Evolutionary conservation across 2,329 filamentous ascomycete genomes (phyloP).

Genomic region (Fusarium sp.): DNA sequence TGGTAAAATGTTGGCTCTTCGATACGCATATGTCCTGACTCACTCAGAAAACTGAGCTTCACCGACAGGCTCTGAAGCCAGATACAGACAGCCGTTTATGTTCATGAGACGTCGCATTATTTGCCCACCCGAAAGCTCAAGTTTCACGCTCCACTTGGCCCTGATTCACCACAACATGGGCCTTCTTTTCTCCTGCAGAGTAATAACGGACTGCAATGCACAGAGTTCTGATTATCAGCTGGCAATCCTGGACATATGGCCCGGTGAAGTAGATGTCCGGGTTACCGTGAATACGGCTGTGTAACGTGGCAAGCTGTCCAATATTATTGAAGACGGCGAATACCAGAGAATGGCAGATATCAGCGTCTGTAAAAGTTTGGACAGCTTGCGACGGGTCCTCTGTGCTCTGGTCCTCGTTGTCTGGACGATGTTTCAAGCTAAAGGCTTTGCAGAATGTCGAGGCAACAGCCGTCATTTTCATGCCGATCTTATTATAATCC

Average conservation of each 20-base stretch:
- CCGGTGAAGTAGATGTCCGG: constrained; percentile 98
- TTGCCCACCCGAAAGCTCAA: too few species aligned
- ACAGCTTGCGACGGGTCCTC: constrained; percentile 65
- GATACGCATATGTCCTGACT: too few species aligned
- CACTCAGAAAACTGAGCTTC: too few species aligned
- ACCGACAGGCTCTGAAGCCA: too few species aligned
- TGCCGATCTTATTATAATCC: constrained; percentile 94
- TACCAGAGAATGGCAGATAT: constrained; percentile 90
- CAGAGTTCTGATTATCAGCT: constrained; percentile 96
- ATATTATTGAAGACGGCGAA: constrained; percentile 99
- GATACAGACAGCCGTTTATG: too few species aligned
- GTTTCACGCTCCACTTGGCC: background rate
- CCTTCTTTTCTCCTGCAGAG: constrained; percentile 28
- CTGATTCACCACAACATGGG: constrained; percentile 14
- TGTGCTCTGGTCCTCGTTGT: constrained; percentile 80
- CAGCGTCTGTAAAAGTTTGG: constrained; percentile 77
- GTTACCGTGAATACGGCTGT: constrained; percentile 94
- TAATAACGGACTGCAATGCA: constrained; percentile 40
- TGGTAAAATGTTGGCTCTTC: too few species aligned
- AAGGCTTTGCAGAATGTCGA: constrained; percentile 98
- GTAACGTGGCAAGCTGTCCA: constrained; percentile 95
- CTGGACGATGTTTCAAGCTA: constrained; percentile 87
- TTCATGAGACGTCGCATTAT: too few species aligned
- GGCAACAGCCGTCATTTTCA: constrained; percentile 96
- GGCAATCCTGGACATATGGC: constrained; percentile 94